These are phyloP conservation scores for Dovyalis caffra DNA, from an alignment of 345 rosid species.

Conservation along the genomic window DNA sequence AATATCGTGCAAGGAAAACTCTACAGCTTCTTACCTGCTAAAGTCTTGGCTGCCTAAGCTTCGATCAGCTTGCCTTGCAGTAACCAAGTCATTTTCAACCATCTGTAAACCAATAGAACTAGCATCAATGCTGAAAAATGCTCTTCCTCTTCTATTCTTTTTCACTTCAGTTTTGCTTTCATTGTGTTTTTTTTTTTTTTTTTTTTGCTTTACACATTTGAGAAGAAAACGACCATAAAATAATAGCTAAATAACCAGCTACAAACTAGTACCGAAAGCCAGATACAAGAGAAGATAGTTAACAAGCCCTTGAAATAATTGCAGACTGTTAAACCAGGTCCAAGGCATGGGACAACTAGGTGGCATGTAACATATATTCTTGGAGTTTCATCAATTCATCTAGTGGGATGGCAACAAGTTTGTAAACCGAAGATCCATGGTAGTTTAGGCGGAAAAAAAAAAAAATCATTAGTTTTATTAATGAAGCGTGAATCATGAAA, in stretches of 20 bases:
- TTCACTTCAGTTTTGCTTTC: too few relatives aligned
- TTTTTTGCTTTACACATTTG: too few relatives aligned
- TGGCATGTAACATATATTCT: neutral
- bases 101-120: conserved; percentile 35
- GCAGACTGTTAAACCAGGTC: neutral
- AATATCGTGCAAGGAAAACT: neutral
- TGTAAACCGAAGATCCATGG: too few relatives aligned
- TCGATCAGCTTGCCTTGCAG: conserved; percentile 74
- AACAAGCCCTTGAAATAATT: neutral
- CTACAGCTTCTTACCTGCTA: conserved; percentile 54
- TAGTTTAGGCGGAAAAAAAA: too few relatives aligned
- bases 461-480: too few relatives aligned
- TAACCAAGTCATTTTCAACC: conserved; percentile 78
- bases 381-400: too few relatives aligned
- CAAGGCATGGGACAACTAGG: neutral
- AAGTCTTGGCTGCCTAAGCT: conserved; percentile 74
- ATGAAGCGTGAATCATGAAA: too few relatives aligned
- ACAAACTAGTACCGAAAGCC: neutral
- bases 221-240: too few relatives aligned
- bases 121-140: neutral
- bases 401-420: too few relatives aligned
- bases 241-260: too few relatives aligned
- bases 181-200: too few relatives aligned
- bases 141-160: too few relatives aligned
- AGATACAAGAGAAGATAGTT: neutral